Evolutionary conservation across 768 basidiomycete species (phyloP).

Genomic region (Auricularia sp.): DNA sequence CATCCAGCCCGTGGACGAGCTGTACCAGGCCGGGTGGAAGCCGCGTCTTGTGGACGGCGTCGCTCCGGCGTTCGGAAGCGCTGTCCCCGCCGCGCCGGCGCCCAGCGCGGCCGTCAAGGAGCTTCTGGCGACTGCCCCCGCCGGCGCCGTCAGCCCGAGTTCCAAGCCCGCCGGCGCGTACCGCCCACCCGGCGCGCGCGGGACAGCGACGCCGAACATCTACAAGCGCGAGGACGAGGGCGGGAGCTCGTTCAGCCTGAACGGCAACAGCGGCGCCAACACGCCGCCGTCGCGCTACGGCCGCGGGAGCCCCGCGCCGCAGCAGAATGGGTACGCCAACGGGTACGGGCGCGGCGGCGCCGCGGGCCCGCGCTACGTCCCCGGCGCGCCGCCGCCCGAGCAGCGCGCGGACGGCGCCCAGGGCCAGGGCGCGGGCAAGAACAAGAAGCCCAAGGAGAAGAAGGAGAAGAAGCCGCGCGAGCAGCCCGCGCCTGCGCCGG

Average conservation of each 20-base stretch:
- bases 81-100: slow-evolving; percentile 57
- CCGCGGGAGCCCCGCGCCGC: slow-evolving; percentile 41
- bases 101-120: slow-evolving; percentile 39
- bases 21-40: slow-evolving; percentile 83
- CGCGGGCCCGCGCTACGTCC: slow-evolving; percentile 48
- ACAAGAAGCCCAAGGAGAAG: slow-evolving; percentile 44
- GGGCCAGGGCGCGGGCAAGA: slow-evolving; percentile 25
- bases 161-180: slow-evolving; percentile 78
- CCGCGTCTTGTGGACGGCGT: slow-evolving; percentile 58
- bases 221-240: slow-evolving; percentile 92
- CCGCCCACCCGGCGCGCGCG: slow-evolving; percentile 87
- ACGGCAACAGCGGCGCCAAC: slow-evolving; percentile 32
- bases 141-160: slow-evolving; percentile 37
- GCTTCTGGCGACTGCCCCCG: slow-evolving; percentile 31
- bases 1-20: slow-evolving; percentile 70
- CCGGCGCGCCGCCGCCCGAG: slow-evolving; percentile 54
- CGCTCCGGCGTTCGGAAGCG: slow-evolving; percentile 49
- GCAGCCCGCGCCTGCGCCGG: not conserved
- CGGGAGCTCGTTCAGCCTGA: slow-evolving; percentile 43
- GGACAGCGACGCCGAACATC: slow-evolving; percentile 74
- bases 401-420: slow-evolving; percentile 29
- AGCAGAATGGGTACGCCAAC: slow-evolving; percentile 22
- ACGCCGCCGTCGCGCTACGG: slow-evolving; percentile 55
- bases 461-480: slow-evolving; percentile 20
- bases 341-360: slow-evolving; percentile 6